Evolutionary conservation across 2,329 filamentous ascomycete genomes (phyloP).

Genomic region (Exophiala phaeomuriformis): DNA sequence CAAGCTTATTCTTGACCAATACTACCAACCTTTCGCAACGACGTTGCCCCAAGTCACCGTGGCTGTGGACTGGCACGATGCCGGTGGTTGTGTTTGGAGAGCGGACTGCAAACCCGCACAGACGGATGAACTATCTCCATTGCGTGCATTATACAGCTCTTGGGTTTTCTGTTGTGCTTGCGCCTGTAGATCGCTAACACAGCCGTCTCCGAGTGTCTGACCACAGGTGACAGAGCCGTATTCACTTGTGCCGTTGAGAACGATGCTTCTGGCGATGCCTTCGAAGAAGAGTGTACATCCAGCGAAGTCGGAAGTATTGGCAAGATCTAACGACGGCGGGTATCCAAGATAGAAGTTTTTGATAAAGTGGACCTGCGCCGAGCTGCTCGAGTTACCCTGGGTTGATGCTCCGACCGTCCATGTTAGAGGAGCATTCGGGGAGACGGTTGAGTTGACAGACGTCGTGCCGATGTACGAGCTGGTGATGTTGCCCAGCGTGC

Average conservation of each 20-base stretch:
- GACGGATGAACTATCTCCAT: background rate
- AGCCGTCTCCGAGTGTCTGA: slow-evolving; percentile 7
- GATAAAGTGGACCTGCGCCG: slow-evolving; percentile 4
- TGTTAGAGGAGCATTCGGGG: slow-evolving; percentile 8
- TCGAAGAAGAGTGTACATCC: slow-evolving; percentile 19
- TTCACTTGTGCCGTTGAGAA: slow-evolving; percentile 6
- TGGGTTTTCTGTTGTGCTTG: slow-evolving; percentile 10
- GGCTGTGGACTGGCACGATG: slow-evolving; percentile 8
- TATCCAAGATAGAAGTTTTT: slow-evolving; percentile 18
- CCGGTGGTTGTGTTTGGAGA: slow-evolving; percentile 10
- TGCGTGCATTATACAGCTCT: background rate
- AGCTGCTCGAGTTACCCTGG: slow-evolving; percentile 1
- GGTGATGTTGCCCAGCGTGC: slow-evolving; percentile 15
- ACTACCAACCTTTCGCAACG: slow-evolving; percentile 10
- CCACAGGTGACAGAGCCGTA: slow-evolving; percentile 14
- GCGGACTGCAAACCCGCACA: slow-evolving; percentile 8
- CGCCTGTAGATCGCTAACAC: slow-evolving; percentile 10
- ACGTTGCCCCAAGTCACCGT: slow-evolving; percentile 15
- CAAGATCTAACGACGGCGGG: slow-evolving; percentile 10
- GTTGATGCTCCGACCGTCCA: slow-evolving; percentile 13
- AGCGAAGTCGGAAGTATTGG: background rate
- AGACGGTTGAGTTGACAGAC: slow-evolving; percentile 12
- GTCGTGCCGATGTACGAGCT: slow-evolving; percentile 14
- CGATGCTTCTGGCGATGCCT: slow-evolving; percentile 14
- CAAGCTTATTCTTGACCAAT: background rate